Evolutionary conservation across 1,139 yeast species (phyloP).

Genomic region (Yamadazyma atlantica): DNA sequence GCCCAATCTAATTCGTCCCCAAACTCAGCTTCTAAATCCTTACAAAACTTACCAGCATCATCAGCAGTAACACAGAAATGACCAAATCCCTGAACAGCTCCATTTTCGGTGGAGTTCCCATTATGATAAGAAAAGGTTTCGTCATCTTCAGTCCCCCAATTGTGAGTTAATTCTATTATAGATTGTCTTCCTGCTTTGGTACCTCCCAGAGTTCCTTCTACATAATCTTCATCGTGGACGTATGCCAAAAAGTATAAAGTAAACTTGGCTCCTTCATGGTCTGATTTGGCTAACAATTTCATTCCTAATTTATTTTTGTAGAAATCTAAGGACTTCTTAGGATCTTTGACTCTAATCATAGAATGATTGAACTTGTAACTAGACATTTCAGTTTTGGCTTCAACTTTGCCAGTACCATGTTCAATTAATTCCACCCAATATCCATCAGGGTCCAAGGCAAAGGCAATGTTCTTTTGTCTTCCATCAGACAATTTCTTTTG

Average conservation of each 20-base stretch:
- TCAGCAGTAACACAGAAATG: conserved; percentile 77
- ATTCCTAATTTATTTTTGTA: conserved; percentile 80
- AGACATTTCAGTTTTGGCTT: conserved; percentile 34
- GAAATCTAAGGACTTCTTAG: conserved; percentile 69
- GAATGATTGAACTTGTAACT: conserved; percentile 79
- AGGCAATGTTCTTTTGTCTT: conserved; percentile 88
- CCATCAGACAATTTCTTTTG: conserved; percentile 86
- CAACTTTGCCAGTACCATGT: conserved; percentile 47
- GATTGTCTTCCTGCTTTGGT: conserved; percentile 55
- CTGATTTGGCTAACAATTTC: conserved; percentile 59
- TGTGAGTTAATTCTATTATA: conserved; percentile 84
- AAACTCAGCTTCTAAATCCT: conserved; percentile 44
- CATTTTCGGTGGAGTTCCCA: conserved; percentile 61
- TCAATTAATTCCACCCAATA: conserved; percentile 93
- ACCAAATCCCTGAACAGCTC: conserved; percentile 78
- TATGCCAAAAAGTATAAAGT: conserved; percentile 84
- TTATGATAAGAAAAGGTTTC: conserved; percentile 74
- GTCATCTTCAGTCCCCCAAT: conserved; percentile 91
- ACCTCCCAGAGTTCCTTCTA: conserved; percentile 32
- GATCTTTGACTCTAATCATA: conserved; percentile 91
- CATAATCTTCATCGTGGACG: conserved; percentile 39
- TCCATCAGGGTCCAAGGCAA: conserved; percentile 92
- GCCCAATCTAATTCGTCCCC: conserved; percentile 39
- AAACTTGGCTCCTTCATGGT: conserved; percentile 70
- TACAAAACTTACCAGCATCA: conserved; percentile 59